These are phyloP conservation scores for Eucalyptus erythrocorys DNA, from an alignment of 345 rosid species.

Conservation along the genomic window DNA sequence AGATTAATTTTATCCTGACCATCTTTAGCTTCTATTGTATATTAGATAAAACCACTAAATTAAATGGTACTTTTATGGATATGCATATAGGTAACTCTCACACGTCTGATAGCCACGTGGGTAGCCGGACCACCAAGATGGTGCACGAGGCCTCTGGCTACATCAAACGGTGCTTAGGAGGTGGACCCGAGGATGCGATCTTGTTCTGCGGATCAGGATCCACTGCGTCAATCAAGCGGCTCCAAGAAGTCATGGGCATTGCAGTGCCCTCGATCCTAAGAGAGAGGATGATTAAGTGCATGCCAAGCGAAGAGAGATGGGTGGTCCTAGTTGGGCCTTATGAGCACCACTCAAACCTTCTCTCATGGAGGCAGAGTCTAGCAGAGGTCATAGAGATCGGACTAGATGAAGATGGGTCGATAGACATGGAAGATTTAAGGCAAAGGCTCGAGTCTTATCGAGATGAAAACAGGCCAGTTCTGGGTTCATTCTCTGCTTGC, in stretches of 20 bases:
- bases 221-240: conserved; percentile 42
- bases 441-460: conserved; percentile 5
- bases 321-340: conserved; percentile 49
- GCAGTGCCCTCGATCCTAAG: conserved; percentile 30
- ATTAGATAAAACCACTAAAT: not conserved
- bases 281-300: conserved; percentile 14
- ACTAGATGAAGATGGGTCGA: conserved; percentile 12
- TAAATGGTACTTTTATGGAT: not conserved
- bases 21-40: not conserved
- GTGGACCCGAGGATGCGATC: conserved; percentile 25
- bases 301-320: conserved; percentile 35
- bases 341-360: conserved; percentile 59
- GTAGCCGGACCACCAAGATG: conserved; percentile 38
- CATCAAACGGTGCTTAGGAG: conserved; percentile 43
- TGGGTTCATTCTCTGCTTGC: conserved; percentile 58
- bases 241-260: conserved; percentile 53
- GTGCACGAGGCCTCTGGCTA: conserved; percentile 26
- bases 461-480: conserved; percentile 21
- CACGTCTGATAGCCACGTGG: conserved; percentile 43
- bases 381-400: conserved; percentile 51
- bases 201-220: conserved; percentile 49
- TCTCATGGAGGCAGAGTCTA: conserved; percentile 55
- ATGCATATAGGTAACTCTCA: conserved; percentile 36
- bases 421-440: conserved; percentile 18
- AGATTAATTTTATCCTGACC: not conserved